Evolutionary conservation across 2,329 filamentous ascomycete genomes (phyloP), one percentile per base, ranked within the genome.

Genomic region (Fusarium pseudograminearum): DNA sequence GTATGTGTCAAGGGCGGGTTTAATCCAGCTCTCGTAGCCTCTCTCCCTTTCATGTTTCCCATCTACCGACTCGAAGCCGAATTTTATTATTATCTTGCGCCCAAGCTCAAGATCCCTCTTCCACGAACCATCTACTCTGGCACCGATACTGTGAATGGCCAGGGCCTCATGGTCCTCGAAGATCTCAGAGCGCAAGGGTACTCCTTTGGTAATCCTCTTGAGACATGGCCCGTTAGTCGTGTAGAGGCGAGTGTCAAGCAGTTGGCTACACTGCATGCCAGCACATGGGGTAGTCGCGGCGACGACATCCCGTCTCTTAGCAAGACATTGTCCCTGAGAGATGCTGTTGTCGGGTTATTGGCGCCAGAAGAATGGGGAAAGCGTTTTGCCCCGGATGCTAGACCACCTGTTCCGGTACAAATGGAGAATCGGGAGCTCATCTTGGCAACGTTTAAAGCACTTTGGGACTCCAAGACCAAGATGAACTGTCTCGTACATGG

Each of bases 1-100:
- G 8, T 65, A 4, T 70, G 62, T 7, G 55, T 70, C 22, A 70
- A 70, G 30, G 52, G 66, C 3, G 62, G 66, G 0, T 56, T 64
- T 18, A 64, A 67, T 1, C 22, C 47, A 15, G 41, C n/a, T 18
- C 20, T 67, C 3, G 14, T 31, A 18, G 12, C 41, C 2, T 31
- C n/a, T 4, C 16, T 67, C 1, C 63, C 56, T 0, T 42, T 54
- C 6, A 40, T 65, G 18, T 46, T 48, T 18, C 16, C 45, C 16
- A 11, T 53, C 12, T 67, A 67, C 11, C 30, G 53, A 3, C 10
- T 33, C 0, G 58, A 70, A 16, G 48, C 56, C 1, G 45, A 70
- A n/a, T 70, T 70, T 15, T 67, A 65, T n/a, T 46, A 61, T 28
- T n/a, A 54, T 7, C 28, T 70, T 1, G 48, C 50, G 5, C 59